Evolutionary conservation across 139 green algal species (phyloP), one percentile per base, ranked within the genome.

Genomic region (Chlamydomonas incerta): DNA sequence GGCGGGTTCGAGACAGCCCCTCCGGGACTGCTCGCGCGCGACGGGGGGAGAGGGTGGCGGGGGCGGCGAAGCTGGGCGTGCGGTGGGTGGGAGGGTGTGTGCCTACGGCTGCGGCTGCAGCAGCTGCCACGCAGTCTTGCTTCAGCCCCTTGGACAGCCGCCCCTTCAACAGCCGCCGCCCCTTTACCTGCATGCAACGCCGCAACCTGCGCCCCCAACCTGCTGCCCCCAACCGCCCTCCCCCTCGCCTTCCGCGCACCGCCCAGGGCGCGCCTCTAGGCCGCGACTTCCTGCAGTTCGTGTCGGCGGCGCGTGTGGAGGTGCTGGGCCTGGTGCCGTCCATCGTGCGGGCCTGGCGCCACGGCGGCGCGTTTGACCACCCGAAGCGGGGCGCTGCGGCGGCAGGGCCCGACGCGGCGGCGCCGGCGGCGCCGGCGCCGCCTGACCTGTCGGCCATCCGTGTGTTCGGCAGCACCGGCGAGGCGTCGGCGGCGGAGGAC

Each of bases 301-400:
- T 98, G 3, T 21, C 74, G 34, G 76, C 87, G 0, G 94, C 95
- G 2, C 68, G 92, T 0, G 97, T 99, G 23, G 95, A 93, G 10
- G 86, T 96, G 86, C 90, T 99, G 75, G 97, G 97, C 1, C 67
- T 98, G 82, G 95, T 99, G 68, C 96, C 96, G n/a, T 92, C 70
- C 62, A 96, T 98, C 35, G 94, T 92, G 18, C 93, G 93, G 73
- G 92, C 92, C 20, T 98, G 96, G 96, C 87, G 94, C 5, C 77
- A 83, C 28, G 77, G 77, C 21, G 63, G 58, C 58, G 35, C 24
- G 33, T 13, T 47, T 14, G 33, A 47, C 5, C 15, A 14, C 2
- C 14, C 18, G 33, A 41, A 13, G n/a, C 46, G 24, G 41, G 71
- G 46, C 29, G 41, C 46, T 20, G 62, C 11, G 46, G 79, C 41